Evolutionary conservation across 179 eudicot species (phyloP), one percentile per base, ranked within the genome.

Genomic region (Pouteria campechiana): DNA sequence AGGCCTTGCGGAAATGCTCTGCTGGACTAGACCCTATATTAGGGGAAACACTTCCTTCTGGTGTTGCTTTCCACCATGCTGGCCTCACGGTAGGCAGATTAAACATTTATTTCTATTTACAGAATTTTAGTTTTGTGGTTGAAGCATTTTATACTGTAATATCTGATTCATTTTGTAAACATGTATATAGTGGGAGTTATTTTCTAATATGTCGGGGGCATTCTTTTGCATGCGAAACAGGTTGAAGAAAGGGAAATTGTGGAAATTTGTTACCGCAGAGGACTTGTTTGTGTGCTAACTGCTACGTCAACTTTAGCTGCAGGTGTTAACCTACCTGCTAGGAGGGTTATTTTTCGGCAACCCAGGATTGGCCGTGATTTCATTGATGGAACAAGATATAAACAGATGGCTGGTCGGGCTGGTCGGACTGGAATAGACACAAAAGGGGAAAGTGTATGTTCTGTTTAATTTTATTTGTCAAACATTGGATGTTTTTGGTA

Each of bases 261-360:
- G 57, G 99, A 92, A 66, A 67, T 67, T 41, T 87, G 96, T 61
- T 92, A 92, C 51, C 92, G 99, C 8, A 87, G 73, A 78, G 99
- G 99, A 46, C 76, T 92, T 29, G 74, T 92, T 37, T 96, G 99
- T 41, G 94, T 83, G 46, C 73, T 92, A 67, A 80, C 99, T 56
- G 99, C 96, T 57, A 92, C 99, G 41, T 92, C 99, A 20, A 92
- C 99, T 34, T 65, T 92, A 64, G 99, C 99, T 62, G 99, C 99
- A 53, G 96, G 96, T 33, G 99, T 92, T 51, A 92, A 92, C 66
- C 73, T 92, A 46, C 99, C 99, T 58, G 96, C 99, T 2, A 68
- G 96, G 74, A 71, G 99, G 68, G 99, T 92, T 21, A 83, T 92
- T 45, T 92, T 92, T 50, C 81, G 99, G 37, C 99, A 92, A 66